phyloP scores from a whole-genome alignment of 2,329 filamentous ascomycete genomes.

The Aspergillus uvarum region DNA sequence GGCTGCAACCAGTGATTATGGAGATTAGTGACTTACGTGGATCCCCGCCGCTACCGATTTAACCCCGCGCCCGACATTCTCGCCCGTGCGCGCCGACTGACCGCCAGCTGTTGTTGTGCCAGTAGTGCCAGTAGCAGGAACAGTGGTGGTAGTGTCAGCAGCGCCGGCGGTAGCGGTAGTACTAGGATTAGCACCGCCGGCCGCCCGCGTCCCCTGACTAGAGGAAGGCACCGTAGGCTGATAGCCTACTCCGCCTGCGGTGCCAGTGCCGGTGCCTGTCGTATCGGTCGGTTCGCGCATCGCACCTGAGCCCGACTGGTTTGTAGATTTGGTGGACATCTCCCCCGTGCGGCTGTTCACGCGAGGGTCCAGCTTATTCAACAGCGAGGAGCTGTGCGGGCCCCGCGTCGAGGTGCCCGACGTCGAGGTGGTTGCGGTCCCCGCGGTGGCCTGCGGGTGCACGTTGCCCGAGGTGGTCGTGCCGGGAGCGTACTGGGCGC shows the following conservation, averaged over 20 bases:
- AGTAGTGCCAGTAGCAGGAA: neutral
- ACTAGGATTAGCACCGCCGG: neutral
- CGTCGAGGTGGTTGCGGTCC: conserved; percentile 1
- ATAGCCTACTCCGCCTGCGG: neutral
- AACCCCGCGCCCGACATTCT: conserved; percentile 25
- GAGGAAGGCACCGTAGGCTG: conserved; percentile 1
- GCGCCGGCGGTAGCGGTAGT: conserved; percentile 10
- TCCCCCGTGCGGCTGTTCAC: conserved; percentile 27
- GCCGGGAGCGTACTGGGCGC: conserved; percentile 22
- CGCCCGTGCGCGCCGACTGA: conserved; percentile 20
- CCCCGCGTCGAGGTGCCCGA: conserved; percentile 13
- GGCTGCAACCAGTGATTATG: neutral
- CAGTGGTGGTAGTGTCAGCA: conserved; percentile 21
- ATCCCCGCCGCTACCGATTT: conserved; percentile 32
- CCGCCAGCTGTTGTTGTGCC: conserved; percentile 12
- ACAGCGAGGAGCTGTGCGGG: conserved; percentile 22
- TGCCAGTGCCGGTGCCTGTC: neutral
- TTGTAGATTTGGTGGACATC: conserved; percentile 21
- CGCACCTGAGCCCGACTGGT: conserved; percentile 12
- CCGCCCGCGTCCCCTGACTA: neutral
- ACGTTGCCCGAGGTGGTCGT: conserved; percentile 15
- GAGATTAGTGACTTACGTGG: conserved; percentile 33
- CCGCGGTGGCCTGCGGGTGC: conserved; percentile 9
- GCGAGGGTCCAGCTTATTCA: conserved; percentile 30
- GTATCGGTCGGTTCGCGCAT: conserved; percentile 8